Base-by-base conservation (phyloP, 2,329 filamentous ascomycete genomes). In the Sporothrix inflata region DNA sequence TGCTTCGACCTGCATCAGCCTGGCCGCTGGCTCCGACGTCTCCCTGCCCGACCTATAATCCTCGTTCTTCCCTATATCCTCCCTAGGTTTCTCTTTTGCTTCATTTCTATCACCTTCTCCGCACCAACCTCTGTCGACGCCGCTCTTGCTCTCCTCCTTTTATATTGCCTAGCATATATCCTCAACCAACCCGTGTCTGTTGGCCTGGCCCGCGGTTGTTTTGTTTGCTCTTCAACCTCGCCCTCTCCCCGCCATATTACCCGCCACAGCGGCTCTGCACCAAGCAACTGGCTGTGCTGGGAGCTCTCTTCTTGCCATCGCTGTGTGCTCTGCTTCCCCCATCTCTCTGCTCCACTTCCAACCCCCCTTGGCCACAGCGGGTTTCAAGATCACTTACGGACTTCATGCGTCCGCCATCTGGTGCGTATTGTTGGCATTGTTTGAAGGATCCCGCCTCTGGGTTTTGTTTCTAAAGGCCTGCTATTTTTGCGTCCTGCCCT, bases 311-410 rank as follows among this genome's bases (percentile, higher is more conserved):
- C 16, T 27, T 61, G 21, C 30, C 4, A 42, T 55, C 40, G 30
- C 21, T 19, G 42, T 21, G 40, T 49, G 21, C 55, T 71, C 40
- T 19, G 21, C 30, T 27, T n/a, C 14, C 40, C 42, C 60, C 45
- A 24, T n/a, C 38, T 12, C 27, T 60, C 60, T 40, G 27, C 73
- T 73, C 70, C 69, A 73, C 72, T 53, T 53, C 21, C 40, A 9
- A 61, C 55, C 47, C 53, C 45, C 57, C 67, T 61, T 51, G 21
- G 51, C 70, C 61, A 68, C 73, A 27, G 60, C 40, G 53, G 45
- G 74, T 75, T 74, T 75, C 74, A 73, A 73, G 53, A 73, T 57
- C 63, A 42, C 69, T 71, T 69, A 66, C 47, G 57, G 51, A 68
- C 71, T 75, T 75, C 71, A 75, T 75, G 74, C 74, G 65, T 63